These are phyloP conservation scores for Diaporthe nobilis DNA, from an alignment of 2,329 filamentous ascomycete genomes.

Conservation along the genomic window DNA sequence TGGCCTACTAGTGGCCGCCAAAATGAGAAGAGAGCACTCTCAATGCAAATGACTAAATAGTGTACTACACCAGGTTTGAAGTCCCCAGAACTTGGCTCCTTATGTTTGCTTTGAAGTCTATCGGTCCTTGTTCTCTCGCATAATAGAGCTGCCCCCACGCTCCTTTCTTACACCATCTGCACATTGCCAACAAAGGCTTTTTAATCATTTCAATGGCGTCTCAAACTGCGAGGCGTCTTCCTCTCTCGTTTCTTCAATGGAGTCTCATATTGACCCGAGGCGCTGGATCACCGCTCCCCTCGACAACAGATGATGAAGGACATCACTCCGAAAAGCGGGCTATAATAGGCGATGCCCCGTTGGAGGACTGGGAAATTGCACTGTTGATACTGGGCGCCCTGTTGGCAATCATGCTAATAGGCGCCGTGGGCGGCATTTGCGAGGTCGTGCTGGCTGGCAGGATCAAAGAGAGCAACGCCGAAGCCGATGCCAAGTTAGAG, in stretches of 20 bases:
- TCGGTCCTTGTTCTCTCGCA: neutral
- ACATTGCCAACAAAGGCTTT: neutral
- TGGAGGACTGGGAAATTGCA: conserved; percentile 28
- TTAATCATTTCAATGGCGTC: neutral
- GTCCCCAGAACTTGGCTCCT: neutral
- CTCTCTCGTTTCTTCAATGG: neutral
- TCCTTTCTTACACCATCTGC: neutral
- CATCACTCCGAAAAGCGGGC: neutral
- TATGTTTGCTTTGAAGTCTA: neutral
- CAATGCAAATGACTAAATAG: neutral
- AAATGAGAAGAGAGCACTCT: neutral
- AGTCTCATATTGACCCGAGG: conserved; percentile 1
- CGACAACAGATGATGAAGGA: no score
- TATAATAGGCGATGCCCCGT: neutral
- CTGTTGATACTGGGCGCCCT: conserved; percentile 16
- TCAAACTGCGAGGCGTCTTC: neutral
- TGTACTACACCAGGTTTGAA: neutral
- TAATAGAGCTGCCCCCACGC: neutral
- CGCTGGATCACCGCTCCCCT: conserved; percentile 7
- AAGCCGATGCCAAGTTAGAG: conserved; percentile 31
- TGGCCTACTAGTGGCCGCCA: neutral
- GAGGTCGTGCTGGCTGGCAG: conserved; percentile 33
- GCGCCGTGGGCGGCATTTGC: conserved; percentile 34
- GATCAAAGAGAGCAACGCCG: conserved; percentile 33
- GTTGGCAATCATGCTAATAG: conserved; percentile 31